These are phyloP conservation scores for Acanthochlamys bracteata DNA, from an alignment of 106 monocot genomes.

Conservation along the genomic window DNA sequence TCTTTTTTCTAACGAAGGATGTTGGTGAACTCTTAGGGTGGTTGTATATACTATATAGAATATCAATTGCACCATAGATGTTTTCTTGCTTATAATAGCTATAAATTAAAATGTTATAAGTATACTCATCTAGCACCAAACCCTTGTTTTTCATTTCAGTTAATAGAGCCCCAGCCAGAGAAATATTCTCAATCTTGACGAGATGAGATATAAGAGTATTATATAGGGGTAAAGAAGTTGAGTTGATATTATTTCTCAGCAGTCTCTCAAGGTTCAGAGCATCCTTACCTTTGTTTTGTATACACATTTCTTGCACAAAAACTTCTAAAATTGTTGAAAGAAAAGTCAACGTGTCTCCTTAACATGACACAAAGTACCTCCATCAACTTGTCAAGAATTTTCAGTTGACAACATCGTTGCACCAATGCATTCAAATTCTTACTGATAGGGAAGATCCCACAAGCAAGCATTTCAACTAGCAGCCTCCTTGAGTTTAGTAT, in stretches of 20 bases:
- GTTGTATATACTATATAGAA: conserved; percentile 18
- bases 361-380: conserved; percentile 52
- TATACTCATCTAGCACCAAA: conserved; percentile 32
- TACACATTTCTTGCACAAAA: conserved; percentile 37
- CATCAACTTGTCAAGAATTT: conserved; percentile 29
- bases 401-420: conserved; percentile 29
- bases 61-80: conserved; percentile 28
- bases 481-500: conserved; percentile 30
- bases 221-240: conserved; percentile 17
- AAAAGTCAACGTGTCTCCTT: conserved; percentile 30
- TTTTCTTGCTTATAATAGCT: conserved; percentile 63
- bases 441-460: conserved; percentile 22
- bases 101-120: conserved; percentile 75
- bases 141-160: conserved; percentile 42
- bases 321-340: conserved; percentile 42
- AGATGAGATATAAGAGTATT: conserved; percentile 84
- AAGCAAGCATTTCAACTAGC: conserved; percentile 25
- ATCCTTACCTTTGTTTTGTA: conserved; percentile 7
- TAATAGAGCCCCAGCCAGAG: conserved; percentile 42
- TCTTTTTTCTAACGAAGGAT: too few species aligned
- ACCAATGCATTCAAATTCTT: conserved; percentile 48
- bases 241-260: conserved; percentile 10
- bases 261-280: conserved; percentile 41
- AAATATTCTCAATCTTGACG: conserved; percentile 35
- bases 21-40: background rate